phyloP scores from a whole-genome alignment of 2,329 filamentous ascomycete genomes.

The Phoma sp. region DNA sequence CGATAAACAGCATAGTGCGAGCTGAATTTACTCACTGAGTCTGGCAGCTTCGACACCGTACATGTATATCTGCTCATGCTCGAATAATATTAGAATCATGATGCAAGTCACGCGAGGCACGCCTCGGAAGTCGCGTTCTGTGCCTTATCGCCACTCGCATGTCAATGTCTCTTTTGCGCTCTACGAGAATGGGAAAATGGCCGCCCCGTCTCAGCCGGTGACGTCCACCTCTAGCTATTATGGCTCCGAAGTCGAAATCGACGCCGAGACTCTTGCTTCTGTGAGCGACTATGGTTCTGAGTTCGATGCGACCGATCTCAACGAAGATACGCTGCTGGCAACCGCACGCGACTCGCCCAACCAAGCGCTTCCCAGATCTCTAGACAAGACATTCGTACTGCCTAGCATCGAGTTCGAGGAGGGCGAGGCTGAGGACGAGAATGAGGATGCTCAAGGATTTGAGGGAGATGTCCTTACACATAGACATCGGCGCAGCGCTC shows the following conservation, averaged over 20 bases:
- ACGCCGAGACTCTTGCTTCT: constrained; percentile 50
- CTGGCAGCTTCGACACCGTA: too few relatives aligned
- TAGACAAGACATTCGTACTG: constrained; percentile 15
- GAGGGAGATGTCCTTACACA: constrained; percentile 54
- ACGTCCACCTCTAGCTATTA: constrained; percentile 58
- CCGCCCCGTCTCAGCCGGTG: constrained; percentile 16
- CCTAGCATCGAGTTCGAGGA: constrained; percentile 33
- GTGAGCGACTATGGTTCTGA: constrained; percentile 70
- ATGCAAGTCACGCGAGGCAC: constrained; percentile 15
- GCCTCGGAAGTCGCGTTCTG: constrained; percentile 14
- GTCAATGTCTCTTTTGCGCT: constrained; percentile 2
- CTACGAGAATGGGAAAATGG: constrained; percentile 36
- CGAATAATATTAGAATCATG: too few relatives aligned
- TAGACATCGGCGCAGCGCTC: constrained; percentile 9
- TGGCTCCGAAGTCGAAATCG: constrained; percentile 63
- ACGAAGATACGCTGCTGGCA: constrained; percentile 19
- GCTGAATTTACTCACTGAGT: too few relatives aligned
- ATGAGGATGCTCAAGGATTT: constrained; percentile 16
- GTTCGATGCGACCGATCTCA: constrained; percentile 49
- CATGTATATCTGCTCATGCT: too few relatives aligned
- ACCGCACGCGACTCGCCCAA: constrained; percentile 20
- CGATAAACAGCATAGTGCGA: too few relatives aligned
- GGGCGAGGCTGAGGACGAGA: constrained; percentile 27
- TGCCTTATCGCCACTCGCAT: constrained; percentile 5
- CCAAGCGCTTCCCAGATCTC: background rate